phyloP scores from a whole-genome alignment of 1,284 basidiomycete species.

The Hemileia vastatrix region DNA sequence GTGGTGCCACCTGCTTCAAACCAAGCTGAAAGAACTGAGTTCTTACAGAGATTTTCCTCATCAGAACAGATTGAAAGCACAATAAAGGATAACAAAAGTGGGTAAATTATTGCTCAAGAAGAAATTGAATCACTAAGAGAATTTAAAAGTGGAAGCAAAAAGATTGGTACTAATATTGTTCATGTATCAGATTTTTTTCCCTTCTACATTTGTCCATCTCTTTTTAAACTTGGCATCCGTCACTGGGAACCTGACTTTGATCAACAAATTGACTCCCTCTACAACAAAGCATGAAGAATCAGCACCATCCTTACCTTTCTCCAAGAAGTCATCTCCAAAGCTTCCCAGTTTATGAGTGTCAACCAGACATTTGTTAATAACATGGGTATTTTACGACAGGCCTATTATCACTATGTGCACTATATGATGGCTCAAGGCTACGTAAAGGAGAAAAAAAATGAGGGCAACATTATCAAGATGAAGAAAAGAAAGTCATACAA shows the following conservation, averaged over 20 bases:
- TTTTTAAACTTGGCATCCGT: background rate
- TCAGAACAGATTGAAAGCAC: too few relatives aligned
- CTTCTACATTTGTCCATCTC: background rate
- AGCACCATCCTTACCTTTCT: background rate
- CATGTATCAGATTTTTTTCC: background rate
- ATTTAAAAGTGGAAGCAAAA: background rate
- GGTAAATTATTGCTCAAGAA: background rate
- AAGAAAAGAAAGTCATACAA: background rate
- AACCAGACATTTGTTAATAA: background rate
- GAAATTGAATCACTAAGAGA: background rate
- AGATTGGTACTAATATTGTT: background rate
- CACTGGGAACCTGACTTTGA: constrained; percentile 7
- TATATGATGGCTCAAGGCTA: background rate
- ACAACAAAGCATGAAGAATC: constrained; percentile 3
- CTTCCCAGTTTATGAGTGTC: constrained; percentile 4
- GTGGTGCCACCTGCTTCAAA: background rate
- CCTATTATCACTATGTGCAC: background rate
- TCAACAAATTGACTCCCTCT: background rate
- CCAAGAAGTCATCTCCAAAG: background rate
- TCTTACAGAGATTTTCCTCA: too few relatives aligned
- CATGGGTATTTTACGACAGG: background rate
- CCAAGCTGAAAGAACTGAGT: background rate
- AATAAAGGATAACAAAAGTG: too few relatives aligned
- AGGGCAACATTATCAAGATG: background rate
- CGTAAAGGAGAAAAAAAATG: background rate